Percentiles rank a stretch among this genome's conserved stretches.
Evolutionary conservation across 2,329 filamentous ascomycete genomes (phyloP).

Genomic region (Camptophora hylomeconis): DNA sequence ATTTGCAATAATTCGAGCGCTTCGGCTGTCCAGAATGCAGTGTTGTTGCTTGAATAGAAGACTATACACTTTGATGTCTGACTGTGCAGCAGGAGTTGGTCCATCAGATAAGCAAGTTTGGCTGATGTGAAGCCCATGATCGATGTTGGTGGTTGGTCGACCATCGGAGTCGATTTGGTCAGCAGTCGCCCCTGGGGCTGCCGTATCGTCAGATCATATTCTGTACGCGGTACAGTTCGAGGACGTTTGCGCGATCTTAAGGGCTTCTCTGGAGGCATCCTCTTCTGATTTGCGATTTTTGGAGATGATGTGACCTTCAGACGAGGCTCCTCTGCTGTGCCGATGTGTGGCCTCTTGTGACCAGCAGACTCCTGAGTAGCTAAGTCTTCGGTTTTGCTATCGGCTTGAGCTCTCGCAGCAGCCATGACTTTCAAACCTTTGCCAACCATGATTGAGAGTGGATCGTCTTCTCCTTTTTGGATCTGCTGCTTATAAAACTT

Average conservation of each 20-base stretch:
- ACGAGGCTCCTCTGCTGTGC: too few species aligned
- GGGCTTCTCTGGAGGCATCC: too few species aligned
- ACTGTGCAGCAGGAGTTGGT: constrained; percentile 56
- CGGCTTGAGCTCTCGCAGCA: constrained; percentile 15
- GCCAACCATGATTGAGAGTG: constrained; percentile 27
- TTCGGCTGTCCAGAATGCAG: constrained; percentile 74
- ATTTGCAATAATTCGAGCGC: constrained; percentile 60
- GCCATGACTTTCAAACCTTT: constrained; percentile 27
- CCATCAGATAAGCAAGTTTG: constrained; percentile 76
- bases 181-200: too few species aligned
- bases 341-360: too few species aligned
- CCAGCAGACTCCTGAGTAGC: too few species aligned
- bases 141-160: too few species aligned
- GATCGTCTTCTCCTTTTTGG: constrained; percentile 17
- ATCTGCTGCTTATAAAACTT: constrained; percentile 34
- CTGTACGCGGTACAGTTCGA: too few species aligned
- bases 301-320: too few species aligned
- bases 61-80: constrained; percentile 72
- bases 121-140: constrained; percentile 72
- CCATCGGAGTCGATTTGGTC: neutral
- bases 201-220: too few species aligned
- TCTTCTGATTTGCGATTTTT: too few species aligned
- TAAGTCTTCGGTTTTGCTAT: too few species aligned
- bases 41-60: constrained; percentile 82
- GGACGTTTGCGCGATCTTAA: too few species aligned